A percentile compares a stretch with the other conserved stretches of the same genome.
Conservation (phyloP, 2,329 filamentous ascomycete species). For the Cadophora sp. region DNA sequence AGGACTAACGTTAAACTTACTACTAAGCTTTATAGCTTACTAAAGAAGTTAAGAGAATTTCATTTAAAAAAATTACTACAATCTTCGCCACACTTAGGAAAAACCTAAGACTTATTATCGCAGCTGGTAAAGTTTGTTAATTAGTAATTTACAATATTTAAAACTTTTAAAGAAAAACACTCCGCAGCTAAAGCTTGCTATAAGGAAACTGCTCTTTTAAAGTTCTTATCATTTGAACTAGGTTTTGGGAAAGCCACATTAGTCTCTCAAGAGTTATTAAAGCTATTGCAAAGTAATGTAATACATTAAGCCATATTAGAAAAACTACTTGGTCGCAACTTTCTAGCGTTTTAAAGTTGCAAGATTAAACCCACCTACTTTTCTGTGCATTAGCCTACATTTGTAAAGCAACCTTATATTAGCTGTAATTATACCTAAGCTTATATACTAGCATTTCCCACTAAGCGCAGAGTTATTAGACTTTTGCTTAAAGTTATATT, state of each 20-base stretch:
- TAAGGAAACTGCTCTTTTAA: background rate
- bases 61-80: no score
- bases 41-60: background rate
- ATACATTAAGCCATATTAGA: no score
- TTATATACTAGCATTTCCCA: background rate
- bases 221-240: background rate
- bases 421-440: no score
- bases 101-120: no score
- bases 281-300: background rate
- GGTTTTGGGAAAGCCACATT: background rate
- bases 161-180: background rate
- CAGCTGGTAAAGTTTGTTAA: no score
- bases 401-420: no score
- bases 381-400: no score
- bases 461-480: background rate
- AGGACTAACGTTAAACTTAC: background rate
- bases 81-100: no score
- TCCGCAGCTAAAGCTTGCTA: background rate
- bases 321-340: no score
- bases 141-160: no score
- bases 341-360: no score
- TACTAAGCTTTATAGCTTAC: background rate
- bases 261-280: background rate
- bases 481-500: background rate
- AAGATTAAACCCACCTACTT: no score